Conservation (phyloP, 768 basidiomycete species). For the Boletus coccyginus region DNA sequence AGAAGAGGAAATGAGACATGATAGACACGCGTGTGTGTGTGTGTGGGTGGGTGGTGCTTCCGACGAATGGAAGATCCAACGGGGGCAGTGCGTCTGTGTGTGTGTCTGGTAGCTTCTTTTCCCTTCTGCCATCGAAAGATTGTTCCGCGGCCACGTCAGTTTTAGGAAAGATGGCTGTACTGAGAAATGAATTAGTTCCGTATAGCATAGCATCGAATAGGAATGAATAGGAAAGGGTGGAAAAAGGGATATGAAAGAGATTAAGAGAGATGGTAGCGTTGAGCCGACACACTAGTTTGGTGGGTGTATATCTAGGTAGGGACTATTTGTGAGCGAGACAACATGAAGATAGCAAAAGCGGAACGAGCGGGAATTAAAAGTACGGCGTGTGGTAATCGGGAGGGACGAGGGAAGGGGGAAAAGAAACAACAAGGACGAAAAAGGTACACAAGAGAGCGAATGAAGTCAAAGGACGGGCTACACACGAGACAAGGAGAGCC, state of each 20-base stretch:
- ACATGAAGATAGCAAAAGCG: constrained; percentile 22
- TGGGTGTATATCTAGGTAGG: not conserved
- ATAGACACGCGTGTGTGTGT: too few relatives aligned
- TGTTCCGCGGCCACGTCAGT: too few relatives aligned
- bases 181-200: not conserved
- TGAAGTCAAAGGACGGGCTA: not conserved
- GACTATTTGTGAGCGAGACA: constrained; percentile 13
- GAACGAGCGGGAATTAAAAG: constrained; percentile 21
- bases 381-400: constrained; percentile 19
- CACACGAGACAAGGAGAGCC: not conserved
- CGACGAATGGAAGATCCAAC: too few relatives aligned
- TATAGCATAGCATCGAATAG: not conserved
- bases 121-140: too few relatives aligned
- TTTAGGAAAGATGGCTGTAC: not conserved
- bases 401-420: not conserved
- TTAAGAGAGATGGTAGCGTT: not conserved
- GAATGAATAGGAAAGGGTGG: not conserved
- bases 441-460: constrained; percentile 2
- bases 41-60: too few relatives aligned
- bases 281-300: not conserved
- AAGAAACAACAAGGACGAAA: not conserved
- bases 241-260: not conserved
- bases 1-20: too few relatives aligned
- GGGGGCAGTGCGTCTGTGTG: too few relatives aligned
- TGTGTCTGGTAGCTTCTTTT: too few relatives aligned